phyloP scores from a whole-genome alignment of 1,284 basidiomycete species.

The Pholiota adiposa region DNA sequence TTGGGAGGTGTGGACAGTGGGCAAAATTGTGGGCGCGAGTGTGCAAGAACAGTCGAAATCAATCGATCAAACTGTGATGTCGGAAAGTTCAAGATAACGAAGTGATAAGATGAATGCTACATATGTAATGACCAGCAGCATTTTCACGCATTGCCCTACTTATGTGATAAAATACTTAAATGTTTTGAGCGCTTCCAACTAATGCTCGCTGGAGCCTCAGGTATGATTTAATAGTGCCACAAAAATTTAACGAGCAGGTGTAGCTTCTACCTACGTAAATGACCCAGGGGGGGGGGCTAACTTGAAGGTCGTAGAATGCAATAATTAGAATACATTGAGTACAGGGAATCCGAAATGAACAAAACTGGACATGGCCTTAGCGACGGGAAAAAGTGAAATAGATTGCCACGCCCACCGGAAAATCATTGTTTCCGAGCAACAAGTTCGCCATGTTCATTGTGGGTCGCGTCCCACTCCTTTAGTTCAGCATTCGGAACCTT shows the following conservation, averaged over 20 bases:
- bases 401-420: not conserved
- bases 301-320: not conserved
- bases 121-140: too few relatives aligned
- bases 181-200: too few relatives aligned
- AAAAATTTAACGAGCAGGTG: not conserved
- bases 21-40: too few relatives aligned
- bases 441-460: slow-evolving; percentile 35
- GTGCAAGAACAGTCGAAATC: too few relatives aligned
- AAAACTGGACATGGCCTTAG: not conserved
- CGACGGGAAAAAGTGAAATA: not conserved
- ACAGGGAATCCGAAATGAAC: not conserved
- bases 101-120: too few relatives aligned
- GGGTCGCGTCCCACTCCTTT: slow-evolving; percentile 38
- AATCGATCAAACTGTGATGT: too few relatives aligned
- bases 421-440: slow-evolving; percentile 10
- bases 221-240: not conserved
- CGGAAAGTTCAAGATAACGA: too few relatives aligned
- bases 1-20: too few relatives aligned
- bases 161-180: too few relatives aligned
- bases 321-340: not conserved
- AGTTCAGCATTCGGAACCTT: slow-evolving; percentile 33
- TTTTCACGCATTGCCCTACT: too few relatives aligned
- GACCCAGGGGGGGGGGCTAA: too few relatives aligned
- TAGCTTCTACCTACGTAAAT: not conserved
- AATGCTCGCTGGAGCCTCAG: not conserved